A percentile compares a stretch with the other conserved stretches of the same genome.
These are phyloP conservation scores for Colletotrichum sp. DNA, from an alignment of 2,329 filamentous ascomycete species.

Conservation along the genomic window DNA sequence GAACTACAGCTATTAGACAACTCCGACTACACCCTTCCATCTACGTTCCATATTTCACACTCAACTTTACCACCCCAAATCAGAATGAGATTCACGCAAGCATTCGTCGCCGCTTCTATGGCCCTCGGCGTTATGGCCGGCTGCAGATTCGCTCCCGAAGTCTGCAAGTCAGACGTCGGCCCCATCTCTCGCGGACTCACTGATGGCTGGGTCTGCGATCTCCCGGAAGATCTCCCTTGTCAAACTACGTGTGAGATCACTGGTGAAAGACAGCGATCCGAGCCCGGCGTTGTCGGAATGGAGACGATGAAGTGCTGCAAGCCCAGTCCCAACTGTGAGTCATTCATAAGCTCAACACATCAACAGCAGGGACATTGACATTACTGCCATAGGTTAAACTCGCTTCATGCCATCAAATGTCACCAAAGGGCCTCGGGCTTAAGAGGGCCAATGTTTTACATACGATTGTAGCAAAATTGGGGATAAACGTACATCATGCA, in stretches of 20 bases:
- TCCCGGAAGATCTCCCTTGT: neutral
- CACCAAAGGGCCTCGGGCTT: neutral
- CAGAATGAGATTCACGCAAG: neutral
- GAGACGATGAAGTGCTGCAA: neutral
- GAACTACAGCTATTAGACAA: accelerated
- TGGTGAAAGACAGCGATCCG: neutral
- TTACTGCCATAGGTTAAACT: neutral
- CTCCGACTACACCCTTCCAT: neutral
- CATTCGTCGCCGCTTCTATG: neutral
- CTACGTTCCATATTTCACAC: neutral
- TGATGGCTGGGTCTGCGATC: neutral
- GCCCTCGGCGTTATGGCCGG: neutral
- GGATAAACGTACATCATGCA: neutral
- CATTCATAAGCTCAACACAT: neutral
- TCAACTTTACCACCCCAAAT: neutral
- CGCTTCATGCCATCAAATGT: neutral
- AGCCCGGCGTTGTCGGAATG: neutral
- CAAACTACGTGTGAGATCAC: neutral
- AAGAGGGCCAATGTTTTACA: neutral
- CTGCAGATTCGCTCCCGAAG: neutral
- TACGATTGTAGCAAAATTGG: neutral
- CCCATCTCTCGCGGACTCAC: neutral
- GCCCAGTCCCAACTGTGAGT: neutral
- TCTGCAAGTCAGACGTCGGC: neutral
- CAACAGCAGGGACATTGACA: neutral